Percentiles rank a stretch among this genome's conserved stretches.
Evolutionary conservation across 768 basidiomycete species (phyloP).

Genomic region (Suillus spraguei): DNA sequence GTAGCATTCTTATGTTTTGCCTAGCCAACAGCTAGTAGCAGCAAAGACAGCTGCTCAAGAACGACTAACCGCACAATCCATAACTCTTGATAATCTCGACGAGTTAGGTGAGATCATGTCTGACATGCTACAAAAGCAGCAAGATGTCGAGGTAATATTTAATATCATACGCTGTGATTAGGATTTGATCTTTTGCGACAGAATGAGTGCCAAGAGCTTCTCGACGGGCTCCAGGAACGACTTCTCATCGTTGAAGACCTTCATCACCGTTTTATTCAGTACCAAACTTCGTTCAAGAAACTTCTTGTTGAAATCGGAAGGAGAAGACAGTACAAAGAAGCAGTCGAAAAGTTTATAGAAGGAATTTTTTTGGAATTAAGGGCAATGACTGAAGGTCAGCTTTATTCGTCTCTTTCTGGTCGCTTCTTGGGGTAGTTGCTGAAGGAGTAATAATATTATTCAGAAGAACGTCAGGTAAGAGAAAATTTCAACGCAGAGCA

Average conservation of each 20-base stretch:
- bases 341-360: slow-evolving; percentile 62
- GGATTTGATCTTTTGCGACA: slow-evolving; percentile 24
- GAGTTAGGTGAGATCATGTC: slow-evolving; percentile 80
- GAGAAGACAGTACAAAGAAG: slow-evolving; percentile 66
- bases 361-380: slow-evolving; percentile 68
- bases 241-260: slow-evolving; percentile 64
- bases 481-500: slow-evolving; percentile 73
- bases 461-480: slow-evolving; percentile 71
- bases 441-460: neutral
- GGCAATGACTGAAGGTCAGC: slow-evolving; percentile 66
- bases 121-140: slow-evolving; percentile 73
- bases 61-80: slow-evolving; percentile 51
- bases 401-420: neutral
- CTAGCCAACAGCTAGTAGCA: slow-evolving; percentile 53
- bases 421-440: slow-evolving; percentile 6
- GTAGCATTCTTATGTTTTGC: slow-evolving; percentile 6
- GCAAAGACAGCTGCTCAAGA: slow-evolving; percentile 46
- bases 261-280: slow-evolving; percentile 65
- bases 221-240: slow-evolving; percentile 61
- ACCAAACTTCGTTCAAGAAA: slow-evolving; percentile 73
- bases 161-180: neutral
- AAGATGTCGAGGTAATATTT: slow-evolving; percentile 60
- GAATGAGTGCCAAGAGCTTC: slow-evolving; percentile 54
- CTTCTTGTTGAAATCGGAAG: slow-evolving; percentile 74
- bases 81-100: slow-evolving; percentile 65